phyloP scores from a whole-genome alignment of 495 filamentous ascomycete species.

The Neurospora sp. region DNA sequence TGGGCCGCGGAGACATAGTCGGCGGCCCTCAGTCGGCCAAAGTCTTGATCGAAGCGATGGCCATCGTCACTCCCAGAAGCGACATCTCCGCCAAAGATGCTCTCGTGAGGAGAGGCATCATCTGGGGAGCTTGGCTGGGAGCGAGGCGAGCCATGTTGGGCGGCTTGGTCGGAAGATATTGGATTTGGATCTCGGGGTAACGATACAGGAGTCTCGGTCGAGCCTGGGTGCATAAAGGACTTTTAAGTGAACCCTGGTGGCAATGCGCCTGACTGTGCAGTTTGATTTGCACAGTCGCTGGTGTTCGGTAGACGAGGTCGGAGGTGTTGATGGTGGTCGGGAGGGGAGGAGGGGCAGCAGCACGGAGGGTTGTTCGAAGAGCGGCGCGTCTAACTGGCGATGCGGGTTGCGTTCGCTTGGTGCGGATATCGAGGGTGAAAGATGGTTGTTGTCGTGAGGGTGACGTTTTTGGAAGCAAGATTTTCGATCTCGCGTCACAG shows the following conservation, averaged over 20 bases:
- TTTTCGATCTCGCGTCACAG: not conserved
- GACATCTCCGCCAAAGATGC: conserved; percentile 7
- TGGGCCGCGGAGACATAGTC: conserved; percentile 3
- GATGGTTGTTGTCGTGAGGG: not conserved
- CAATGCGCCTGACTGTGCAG: conserved; percentile 55
- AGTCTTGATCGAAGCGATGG: conserved; percentile 24
- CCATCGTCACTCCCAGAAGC: conserved; percentile 16
- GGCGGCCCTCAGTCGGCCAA: conserved; percentile 33
- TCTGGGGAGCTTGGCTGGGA: conserved; percentile 32
- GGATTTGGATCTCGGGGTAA: not conserved
- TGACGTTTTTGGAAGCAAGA: conserved; percentile 6
- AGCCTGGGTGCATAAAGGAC: conserved; percentile 85
- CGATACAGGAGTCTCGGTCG: conserved; percentile 43
- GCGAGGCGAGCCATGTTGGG: conserved; percentile 69
- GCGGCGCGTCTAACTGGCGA: not conserved
- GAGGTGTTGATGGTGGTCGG: not conserved
- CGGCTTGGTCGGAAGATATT: conserved; percentile 18
- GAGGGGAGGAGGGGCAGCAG: not conserved
- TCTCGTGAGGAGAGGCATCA: conserved; percentile 19
- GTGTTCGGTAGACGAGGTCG: not conserved
- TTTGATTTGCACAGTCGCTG: conserved; percentile 26
- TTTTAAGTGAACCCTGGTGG: conserved; percentile 28
- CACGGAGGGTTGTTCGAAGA: not conserved
- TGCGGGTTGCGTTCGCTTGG: not conserved
- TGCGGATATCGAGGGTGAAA: not conserved